Base-by-base conservation (phyloP, 306 rosid species). In the Quercus ilex region DNA sequence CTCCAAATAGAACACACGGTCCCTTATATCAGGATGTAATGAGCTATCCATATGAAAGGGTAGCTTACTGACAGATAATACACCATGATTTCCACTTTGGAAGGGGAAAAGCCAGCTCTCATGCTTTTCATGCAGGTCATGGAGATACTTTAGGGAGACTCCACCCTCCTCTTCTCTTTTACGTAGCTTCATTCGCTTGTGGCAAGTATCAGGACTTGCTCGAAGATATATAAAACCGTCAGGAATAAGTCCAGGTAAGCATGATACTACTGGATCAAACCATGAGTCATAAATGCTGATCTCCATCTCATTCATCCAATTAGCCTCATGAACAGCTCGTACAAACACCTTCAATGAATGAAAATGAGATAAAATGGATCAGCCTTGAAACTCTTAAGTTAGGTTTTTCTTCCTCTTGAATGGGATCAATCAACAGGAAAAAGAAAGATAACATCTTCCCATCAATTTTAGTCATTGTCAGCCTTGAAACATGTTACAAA, bases 281-380 rank as follows among this genome's bases (percentile, higher is more conserved):
- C 99, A 92, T 20, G 99, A 95, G 86, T 95, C 99, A 55, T 95
- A 95, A 69, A 95, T 92, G 84, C 99, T 95, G 83, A 92, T 92
- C 90, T 95, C 99, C 99, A 95, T 95, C 88, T 90, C 99, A 85
- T 87, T 95, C 99, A 95, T 95, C 99, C 99, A 95, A 17, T 92
- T 95, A 6, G 99, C 99, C 86, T 95, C 99, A 78, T 95, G 98
- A 77, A 95, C 99, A 82, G 99, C 93, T 71, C 99, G 90, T 70
- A 95, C 99, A 79, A 95, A 95, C 46, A 95, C 99, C 99, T 95
- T 84, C 12, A 65, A 31, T 70, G 67, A 78, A 55, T 23, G 69
- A 80, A 77, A 85, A 74, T 28, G 74, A 77, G 71, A 89, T 60
- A 81, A 81, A 85, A 74, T 20, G 41, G 28, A 85, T 83, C 75